Base-by-base conservation (phyloP, 2,329 filamentous ascomycete species). In the Fusarium azukiicola region DNA sequence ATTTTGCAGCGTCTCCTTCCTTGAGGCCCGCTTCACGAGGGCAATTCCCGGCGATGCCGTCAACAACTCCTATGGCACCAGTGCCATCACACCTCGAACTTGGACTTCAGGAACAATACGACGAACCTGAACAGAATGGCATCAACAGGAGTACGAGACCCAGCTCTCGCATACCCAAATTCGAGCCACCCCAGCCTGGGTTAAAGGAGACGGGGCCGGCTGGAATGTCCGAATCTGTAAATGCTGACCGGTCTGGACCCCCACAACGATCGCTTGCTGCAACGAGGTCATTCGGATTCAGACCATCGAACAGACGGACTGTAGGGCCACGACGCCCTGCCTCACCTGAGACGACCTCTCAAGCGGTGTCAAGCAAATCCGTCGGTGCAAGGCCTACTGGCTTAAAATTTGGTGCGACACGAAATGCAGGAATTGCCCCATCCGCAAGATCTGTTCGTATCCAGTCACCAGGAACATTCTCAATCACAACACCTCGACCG, bases 51-150 rank as follows among this genome's bases (percentile, higher is more conserved):
- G 58, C 50, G n/a, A 80, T 86, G 63, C 85, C 87, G 17, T 86
- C 89, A 13, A 90, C 88, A 6, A 90, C 89, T 8, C 89, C 89
- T 6, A 84, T 85, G 70, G 88, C 85, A 21, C 88, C 89, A 19
- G 81, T 90, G 11, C 87, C 89, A 11, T 87, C 87, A 2, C 87
- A 89, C n/a, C 84, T 90, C n/a, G 87, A 89, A 73, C 81, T 84
- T 38, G 85, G 87, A 47, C 80, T 87, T 6, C 83, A 85, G 52
- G 82, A 73, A 21, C 80, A 74, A 32, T 77, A 74, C 19, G 74
- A 67, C 44, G 76, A 75, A 42, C 36, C 70, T 11, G 71, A 70
- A n/a, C 63, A 50, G 19, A 54, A 32, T 17, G 49, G 61, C 16
- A 69, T 46, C n/a, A 74, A 38, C 23, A 68, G 32, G 17, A 58